These are phyloP conservation scores for Epichloe gansuensis DNA, from an alignment of 2,329 filamentous ascomycete species.

Conservation along the genomic window DNA sequence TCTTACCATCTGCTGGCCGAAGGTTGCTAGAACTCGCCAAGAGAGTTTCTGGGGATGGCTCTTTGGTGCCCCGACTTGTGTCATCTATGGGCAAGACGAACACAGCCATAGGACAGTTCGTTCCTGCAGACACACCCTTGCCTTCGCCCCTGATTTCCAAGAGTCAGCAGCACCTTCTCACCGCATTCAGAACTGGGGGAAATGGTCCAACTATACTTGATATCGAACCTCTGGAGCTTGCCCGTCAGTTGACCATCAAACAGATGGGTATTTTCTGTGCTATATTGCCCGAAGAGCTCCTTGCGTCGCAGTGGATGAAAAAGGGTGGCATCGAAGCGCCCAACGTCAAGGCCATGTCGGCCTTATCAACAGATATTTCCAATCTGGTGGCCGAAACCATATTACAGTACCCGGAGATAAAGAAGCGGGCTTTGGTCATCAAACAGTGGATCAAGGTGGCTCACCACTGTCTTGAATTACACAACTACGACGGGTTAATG, in stretches of 20 bases:
- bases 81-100: conserved; percentile 83
- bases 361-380: conserved; percentile 80
- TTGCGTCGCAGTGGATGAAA: conserved; percentile 91
- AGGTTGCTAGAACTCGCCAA: conserved; percentile 69
- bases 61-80: conserved; percentile 68
- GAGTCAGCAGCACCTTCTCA: conserved; percentile 60
- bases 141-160: conserved; percentile 60
- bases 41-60: conserved; percentile 61
- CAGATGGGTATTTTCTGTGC: conserved; percentile 85
- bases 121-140: conserved; percentile 57
- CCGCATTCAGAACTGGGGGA: conserved; percentile 62
- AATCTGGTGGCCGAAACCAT: conserved; percentile 91
- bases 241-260: conserved; percentile 83
- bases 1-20: conserved; percentile 64
- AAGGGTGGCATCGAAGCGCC: conserved; percentile 64
- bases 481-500: conserved; percentile 96
- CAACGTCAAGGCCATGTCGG: conserved; percentile 90
- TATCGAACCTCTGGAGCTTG: conserved; percentile 82
- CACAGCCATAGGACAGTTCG: conserved; percentile 57
- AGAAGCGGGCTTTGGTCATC: conserved; percentile 79
- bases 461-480: conserved; percentile 69
- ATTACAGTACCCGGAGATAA: conserved; percentile 73
- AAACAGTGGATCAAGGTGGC: conserved; percentile 99
- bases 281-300: conserved; percentile 81
- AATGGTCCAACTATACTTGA: conserved; percentile 64